phyloP scores from a whole-genome alignment of 768 basidiomycete genomes.

The Suillus discolor region DNA sequence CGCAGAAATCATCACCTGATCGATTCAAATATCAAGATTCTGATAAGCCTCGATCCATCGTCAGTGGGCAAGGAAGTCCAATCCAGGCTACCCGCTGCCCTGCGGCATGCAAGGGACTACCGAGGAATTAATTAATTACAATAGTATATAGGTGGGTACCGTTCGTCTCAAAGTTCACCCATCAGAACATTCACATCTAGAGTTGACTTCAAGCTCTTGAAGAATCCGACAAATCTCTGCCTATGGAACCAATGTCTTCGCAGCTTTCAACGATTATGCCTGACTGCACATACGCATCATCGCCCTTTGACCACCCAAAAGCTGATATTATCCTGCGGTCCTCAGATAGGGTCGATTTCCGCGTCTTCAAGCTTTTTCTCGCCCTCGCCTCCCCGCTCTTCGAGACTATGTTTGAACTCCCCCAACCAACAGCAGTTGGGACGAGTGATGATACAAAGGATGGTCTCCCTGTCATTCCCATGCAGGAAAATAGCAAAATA shows the following conservation, averaged over 20 bases:
- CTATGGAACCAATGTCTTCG: not conserved
- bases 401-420: not conserved
- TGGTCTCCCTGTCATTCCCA: slow-evolving; percentile 2
- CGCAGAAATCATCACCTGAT: not conserved
- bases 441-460: not conserved
- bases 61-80: not conserved
- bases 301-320: slow-evolving; percentile 11
- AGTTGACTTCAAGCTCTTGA: not conserved
- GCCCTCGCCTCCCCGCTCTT: slow-evolving; percentile 25
- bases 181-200: not conserved
- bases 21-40: not conserved
- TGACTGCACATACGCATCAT: slow-evolving; percentile 17
- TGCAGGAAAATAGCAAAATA: slow-evolving; percentile 16
- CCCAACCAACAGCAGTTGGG: not conserved
- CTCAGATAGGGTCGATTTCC: slow-evolving; percentile 19
- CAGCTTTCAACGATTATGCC: not conserved
- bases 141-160: not conserved
- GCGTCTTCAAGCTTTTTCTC: slow-evolving; percentile 27
- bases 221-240: not conserved
- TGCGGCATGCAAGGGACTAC: not conserved
- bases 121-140: not conserved
- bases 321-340: slow-evolving; percentile 19
- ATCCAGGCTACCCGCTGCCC: not conserved
- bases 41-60: not conserved
- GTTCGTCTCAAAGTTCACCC: too few relatives aligned